phyloP scores from a whole-genome alignment of 495 filamentous ascomycete genomes.

The Penicillium longicatenatum region DNA sequence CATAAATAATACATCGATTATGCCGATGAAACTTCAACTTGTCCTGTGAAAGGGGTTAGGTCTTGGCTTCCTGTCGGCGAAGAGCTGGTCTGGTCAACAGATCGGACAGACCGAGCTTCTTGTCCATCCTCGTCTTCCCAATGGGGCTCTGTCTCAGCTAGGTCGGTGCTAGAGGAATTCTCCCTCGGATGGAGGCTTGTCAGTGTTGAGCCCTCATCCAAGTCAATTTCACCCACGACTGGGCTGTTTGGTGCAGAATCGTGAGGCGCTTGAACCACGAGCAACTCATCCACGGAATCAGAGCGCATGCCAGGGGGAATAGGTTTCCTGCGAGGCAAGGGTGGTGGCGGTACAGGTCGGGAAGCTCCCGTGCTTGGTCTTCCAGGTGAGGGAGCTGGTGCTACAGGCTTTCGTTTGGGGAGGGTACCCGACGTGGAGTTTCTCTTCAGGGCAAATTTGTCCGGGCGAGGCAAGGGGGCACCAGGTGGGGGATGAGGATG shows the following conservation, averaged over 20 bases:
- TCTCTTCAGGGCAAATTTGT: slow-evolving; percentile 61
- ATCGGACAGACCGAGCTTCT: slow-evolving; percentile 4
- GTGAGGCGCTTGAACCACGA: slow-evolving; percentile 54
- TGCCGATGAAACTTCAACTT: not conserved
- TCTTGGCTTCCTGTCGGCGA: not conserved
- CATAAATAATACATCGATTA: not conserved
- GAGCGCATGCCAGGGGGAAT: slow-evolving; percentile 25
- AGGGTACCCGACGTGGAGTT: slow-evolving; percentile 48
- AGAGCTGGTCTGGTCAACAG: not conserved
- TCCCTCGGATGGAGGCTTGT: slow-evolving; percentile 14
- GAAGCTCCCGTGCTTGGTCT: slow-evolving; percentile 24
- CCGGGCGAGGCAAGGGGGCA: slow-evolving; percentile 73
- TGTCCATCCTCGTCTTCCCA: slow-evolving; percentile 7
- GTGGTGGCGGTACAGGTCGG: slow-evolving; percentile 22
- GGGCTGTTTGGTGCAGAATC: slow-evolving; percentile 56
- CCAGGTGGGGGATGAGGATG: slow-evolving; percentile 52
- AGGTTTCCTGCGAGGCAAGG: slow-evolving; percentile 33
- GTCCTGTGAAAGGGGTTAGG: not conserved
- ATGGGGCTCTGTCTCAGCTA: not conserved
- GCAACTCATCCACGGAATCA: slow-evolving; percentile 38
- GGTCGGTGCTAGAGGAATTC: slow-evolving; percentile 6
- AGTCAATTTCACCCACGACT: slow-evolving; percentile 28
- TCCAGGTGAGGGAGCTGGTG: slow-evolving; percentile 41
- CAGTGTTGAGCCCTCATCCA: slow-evolving; percentile 9
- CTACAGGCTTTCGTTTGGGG: slow-evolving; percentile 63